phyloP scores from a whole-genome alignment of 1,139 yeast genomes.

The Meyerozyma guilliermondii region DNA sequence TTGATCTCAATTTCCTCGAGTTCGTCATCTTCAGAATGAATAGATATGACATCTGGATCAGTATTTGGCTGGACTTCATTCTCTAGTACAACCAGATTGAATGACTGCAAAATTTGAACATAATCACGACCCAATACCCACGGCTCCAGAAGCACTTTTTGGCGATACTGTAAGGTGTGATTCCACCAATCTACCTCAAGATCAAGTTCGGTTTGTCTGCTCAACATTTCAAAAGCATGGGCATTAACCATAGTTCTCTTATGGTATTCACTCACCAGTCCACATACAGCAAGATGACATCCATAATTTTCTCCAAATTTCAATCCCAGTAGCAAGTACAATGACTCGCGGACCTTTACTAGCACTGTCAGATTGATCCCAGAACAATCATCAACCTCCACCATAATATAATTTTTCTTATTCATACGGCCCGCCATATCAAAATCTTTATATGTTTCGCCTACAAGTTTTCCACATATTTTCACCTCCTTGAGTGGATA shows the following conservation, averaged over 20 bases:
- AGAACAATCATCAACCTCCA: conserved; percentile 10
- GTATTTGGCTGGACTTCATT: neutral
- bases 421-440: neutral
- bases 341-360: conserved; percentile 4
- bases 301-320: conserved; percentile 2
- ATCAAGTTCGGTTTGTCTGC: conserved; percentile 3
- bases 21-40: neutral
- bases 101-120: neutral
- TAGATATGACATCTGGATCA: neutral
- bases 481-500: conserved; percentile 8
- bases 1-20: neutral
- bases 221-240: neutral
- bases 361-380: conserved; percentile 8
- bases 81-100: neutral
- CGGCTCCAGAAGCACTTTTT: conserved; percentile 5
- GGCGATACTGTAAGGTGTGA: conserved; percentile 5
- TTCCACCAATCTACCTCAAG: conserved; percentile 10
- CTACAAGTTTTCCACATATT: conserved; percentile 8
- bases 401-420: conserved; percentile 3
- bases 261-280: conserved; percentile 4
- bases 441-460: conserved; percentile 3
- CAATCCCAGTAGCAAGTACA: neutral
- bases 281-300: conserved; percentile 6
- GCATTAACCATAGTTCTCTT: neutral
- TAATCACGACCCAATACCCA: conserved; percentile 5